Evolutionary conservation across 495 filamentous ascomycete genomes (phyloP).

Genomic region (Astrothelium macrocarpum): DNA sequence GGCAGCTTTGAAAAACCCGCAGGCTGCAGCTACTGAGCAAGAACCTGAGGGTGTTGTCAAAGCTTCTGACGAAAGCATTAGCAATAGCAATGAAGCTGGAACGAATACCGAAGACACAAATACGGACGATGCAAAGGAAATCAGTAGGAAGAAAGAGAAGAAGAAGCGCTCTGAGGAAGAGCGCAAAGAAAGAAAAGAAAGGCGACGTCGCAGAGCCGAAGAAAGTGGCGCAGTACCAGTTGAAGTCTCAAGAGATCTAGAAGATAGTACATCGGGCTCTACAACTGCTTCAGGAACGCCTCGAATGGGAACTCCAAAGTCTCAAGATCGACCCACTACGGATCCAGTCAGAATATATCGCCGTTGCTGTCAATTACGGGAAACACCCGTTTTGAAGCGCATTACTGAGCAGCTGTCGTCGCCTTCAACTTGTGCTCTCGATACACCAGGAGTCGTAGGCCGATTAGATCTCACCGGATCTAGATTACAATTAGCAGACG

Average conservation of each 20-base stretch:
- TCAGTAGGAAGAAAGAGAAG: slow-evolving; percentile 71
- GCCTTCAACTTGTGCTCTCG: slow-evolving; percentile 12
- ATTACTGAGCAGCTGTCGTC: slow-evolving; percentile 70
- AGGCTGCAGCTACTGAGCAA: slow-evolving; percentile 49
- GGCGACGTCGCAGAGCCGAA: slow-evolving; percentile 65
- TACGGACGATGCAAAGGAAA: slow-evolving; percentile 35
- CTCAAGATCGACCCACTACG: slow-evolving; percentile 67
- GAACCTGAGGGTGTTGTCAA: slow-evolving; percentile 40
- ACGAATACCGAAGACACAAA: slow-evolving; percentile 23
- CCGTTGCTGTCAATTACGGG: slow-evolving; percentile 85
- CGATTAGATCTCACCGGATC: slow-evolving; percentile 78
- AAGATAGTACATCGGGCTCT: slow-evolving; percentile 5
- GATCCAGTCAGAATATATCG: slow-evolving; percentile 90
- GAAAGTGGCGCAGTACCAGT: slow-evolving; percentile 73
- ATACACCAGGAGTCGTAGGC: slow-evolving; percentile 60
- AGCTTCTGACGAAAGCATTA: slow-evolving; percentile 34
- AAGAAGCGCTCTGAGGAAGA: slow-evolving; percentile 87
- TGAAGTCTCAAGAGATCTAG: slow-evolving; percentile 53
- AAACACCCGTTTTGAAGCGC: slow-evolving; percentile 79
- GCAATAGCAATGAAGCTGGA: slow-evolving; percentile 18
- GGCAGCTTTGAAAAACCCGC: slow-evolving; percentile 54
- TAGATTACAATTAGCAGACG: slow-evolving; percentile 69
- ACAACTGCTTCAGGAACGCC: not conserved
- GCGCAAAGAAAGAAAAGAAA: slow-evolving; percentile 75
- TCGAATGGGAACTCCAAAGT: slow-evolving; percentile 32